Base-by-base conservation (phyloP, 2,329 filamentous ascomycete genomes). In the Dryadomyces quercivorus region DNA sequence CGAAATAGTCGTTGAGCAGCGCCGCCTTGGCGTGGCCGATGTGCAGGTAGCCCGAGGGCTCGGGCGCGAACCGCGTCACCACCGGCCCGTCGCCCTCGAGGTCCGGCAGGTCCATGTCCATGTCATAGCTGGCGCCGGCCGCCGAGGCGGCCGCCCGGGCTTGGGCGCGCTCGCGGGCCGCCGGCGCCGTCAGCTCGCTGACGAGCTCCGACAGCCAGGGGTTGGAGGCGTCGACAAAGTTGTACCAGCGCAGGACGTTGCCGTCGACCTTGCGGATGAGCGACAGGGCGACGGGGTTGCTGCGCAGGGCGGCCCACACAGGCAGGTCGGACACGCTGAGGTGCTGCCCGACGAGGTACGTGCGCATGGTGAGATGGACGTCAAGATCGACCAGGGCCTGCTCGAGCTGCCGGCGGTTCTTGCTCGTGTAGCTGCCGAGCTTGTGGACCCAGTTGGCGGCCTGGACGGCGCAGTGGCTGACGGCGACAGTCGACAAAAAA, bases 21-120 rank as follows among this genome's bases (percentile, higher is more conserved):
- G 63, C 63, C 7, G 63, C 64, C 72, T 96, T 97, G 61, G 89
- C 89, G 72, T 96, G 91, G 53, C 92, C 92, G 59, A 96, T 95
- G 72, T 95, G 91, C 46, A 96, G 81, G 66, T 94, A 95, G 57
- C 90, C 90, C 61, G 89, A 95, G 60, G 92, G 91, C 81, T 96
- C 91, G 3, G 92, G 92, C 16, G 91, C 83, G 72, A 96, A 96
- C 64, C 91, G 79, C 22, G 89, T 94, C 20, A 95, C 87, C 56
- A 96, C 89, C 3, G 89, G 89, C 12, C 36, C 34, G 34, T 36
- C 34, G 34, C 6, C 10, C 12, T 31, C 26, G 4, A 40, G 36
- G 36, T 16, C 36, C 10, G 36, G 36, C 36, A 40, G 36, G 36
- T 40, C 36, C 4, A 40, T 16, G 36, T 40, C 36, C 4, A 40